Conservation (phyloP, 2,329 filamentous ascomycete genomes). For the Epichloe uncinata region DNA sequence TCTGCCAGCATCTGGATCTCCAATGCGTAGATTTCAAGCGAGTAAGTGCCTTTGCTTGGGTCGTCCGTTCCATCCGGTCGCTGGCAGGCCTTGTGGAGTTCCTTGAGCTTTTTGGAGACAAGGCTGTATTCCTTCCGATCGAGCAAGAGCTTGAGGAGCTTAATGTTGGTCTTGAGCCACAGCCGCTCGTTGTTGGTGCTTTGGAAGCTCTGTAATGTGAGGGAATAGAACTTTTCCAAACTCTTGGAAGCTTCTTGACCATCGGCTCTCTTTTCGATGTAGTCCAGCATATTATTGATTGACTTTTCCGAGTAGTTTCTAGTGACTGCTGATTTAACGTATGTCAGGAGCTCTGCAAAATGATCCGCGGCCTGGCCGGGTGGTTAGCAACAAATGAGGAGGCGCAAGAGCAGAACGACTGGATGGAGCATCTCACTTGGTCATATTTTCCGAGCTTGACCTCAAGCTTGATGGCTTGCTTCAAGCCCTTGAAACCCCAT, state of each 20-base stretch:
- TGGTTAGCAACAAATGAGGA: constrained; percentile 10
- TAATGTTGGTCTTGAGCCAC: constrained; percentile 97
- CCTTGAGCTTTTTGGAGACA: constrained; percentile 69
- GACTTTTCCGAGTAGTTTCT: constrained; percentile 98
- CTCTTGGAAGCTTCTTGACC: constrained; percentile 56
- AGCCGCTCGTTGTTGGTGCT: constrained; percentile 94
- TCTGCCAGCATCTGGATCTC: constrained; percentile 99
- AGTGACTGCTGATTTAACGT: constrained; percentile 92
- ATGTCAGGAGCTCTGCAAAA: constrained; percentile 89
- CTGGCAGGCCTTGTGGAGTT: constrained; percentile 83
- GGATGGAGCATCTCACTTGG: constrained; percentile 38
- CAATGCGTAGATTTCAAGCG: constrained; percentile 86
- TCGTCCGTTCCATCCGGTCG: constrained; percentile 78
- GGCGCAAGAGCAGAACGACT: too few relatives aligned
- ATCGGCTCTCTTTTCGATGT: constrained; percentile 79
- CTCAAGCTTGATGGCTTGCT: constrained; percentile 95
- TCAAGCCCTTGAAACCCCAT: constrained; percentile 97
- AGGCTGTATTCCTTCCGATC: constrained; percentile 79
- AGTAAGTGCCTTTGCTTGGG: constrained; percentile 90
- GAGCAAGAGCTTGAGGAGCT: constrained; percentile 80
- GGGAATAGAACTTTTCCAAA: constrained; percentile 90
- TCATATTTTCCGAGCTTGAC: constrained; percentile 85
- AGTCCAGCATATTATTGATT: constrained; percentile 98
- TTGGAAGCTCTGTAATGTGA: constrained; percentile 89
- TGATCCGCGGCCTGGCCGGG: constrained; percentile 65